A percentile compares a stretch with the other conserved stretches of the same genome.
Evolutionary conservation across 228 moss, liverwort and hornwort species (phyloP).

Genomic region (Sphagnum magellanicum): DNA sequence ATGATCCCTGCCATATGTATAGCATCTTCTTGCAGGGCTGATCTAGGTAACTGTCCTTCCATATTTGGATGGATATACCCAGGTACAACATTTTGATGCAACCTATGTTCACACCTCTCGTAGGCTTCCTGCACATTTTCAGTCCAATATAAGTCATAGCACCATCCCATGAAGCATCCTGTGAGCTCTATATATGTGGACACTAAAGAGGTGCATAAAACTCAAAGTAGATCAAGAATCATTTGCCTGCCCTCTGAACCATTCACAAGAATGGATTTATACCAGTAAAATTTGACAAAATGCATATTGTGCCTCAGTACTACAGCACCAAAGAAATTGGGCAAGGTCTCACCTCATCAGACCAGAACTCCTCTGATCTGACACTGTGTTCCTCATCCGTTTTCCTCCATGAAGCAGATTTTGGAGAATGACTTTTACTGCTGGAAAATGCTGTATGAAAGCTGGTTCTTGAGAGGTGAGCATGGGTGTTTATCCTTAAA

Average conservation of each 20-base stretch:
- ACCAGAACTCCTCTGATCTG: constrained; percentile 3
- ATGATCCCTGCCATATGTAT: constrained; percentile 3
- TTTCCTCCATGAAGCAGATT: background rate
- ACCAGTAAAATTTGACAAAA: no score
- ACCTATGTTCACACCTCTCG: background rate
- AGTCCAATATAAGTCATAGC: background rate
- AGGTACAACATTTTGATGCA: background rate
- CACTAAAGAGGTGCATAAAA: no score
- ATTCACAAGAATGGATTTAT: no score
- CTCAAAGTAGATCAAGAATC: no score
- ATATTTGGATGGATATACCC: background rate
- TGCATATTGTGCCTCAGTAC: no score
- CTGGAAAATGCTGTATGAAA: background rate
- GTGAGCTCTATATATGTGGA: no score
- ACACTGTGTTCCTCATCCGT: background rate
- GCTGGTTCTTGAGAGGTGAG: background rate
- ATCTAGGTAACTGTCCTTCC: background rate
- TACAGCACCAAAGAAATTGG: background rate
- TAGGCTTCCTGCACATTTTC: background rate
- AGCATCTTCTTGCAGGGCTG: background rate
- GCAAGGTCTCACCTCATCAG: background rate
- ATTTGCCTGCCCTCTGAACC: no score
- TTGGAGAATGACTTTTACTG: background rate
- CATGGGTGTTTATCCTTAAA: background rate
- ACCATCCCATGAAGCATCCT: no score